Evolutionary conservation across 108 stramenopile genomes (phyloP), one percentile per base, ranked within the genome.

Genomic region (Skeletonema marinoi): DNA sequence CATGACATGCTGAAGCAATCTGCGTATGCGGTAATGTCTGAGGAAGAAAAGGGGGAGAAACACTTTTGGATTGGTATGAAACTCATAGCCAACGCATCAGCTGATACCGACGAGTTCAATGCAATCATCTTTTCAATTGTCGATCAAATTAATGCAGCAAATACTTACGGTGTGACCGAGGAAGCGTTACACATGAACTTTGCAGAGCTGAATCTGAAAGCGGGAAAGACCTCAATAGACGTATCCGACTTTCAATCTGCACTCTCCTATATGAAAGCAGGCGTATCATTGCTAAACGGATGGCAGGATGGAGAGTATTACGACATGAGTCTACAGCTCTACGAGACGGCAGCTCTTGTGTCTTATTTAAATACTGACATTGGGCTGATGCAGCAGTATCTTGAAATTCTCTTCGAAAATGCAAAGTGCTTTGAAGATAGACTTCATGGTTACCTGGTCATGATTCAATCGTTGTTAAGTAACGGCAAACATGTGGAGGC

Each of bases 81-180:
- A 17, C 38, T 77, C 12, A 1, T 14, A 3, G 13, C n/a, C 14
- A 17, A 63, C 8, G 3, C 6, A 3, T 14, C 32, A 21, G 29
- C 6, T 35, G 69, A 21, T 4, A 39, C 32, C 16, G 44, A 46
- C 19, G 19, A 77, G 31, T 33, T 35, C 32, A 32, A 71, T 19
- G 17, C 44, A 6, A 3, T 58, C 6, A 13, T 50, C 13, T 77
- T 67, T 38, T 63, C 58, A 6, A 54, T 38, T 14, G 66, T 70
- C 41, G 75, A 71, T 60, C 75, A 77, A 63, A 60, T 66, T 2
- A 77, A 77, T 46, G 12, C 25, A 19, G 70, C 60, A n/a, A 61
- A 70, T 10, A 33, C 25, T 42, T 13, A 60, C 6, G 68, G 38
- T 41, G 60, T 38, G 7, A 35, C 59, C 8, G 60, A 70, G 3